Base-by-base conservation (phyloP, 2,329 filamentous ascomycete species). In the Apiospora malaysiana region DNA sequence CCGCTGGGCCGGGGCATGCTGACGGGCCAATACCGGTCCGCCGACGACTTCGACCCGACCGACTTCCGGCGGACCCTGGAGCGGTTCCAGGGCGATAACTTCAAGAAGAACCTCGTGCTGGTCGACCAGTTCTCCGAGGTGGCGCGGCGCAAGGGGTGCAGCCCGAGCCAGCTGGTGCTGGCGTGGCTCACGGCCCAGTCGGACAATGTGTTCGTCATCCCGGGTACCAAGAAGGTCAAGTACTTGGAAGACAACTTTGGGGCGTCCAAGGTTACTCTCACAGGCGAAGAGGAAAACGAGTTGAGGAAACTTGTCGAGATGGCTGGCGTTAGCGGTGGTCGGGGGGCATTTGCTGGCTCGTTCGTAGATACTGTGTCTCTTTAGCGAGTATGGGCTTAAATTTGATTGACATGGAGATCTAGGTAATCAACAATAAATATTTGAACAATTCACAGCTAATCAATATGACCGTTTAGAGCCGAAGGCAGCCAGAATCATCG, bases 1-100 rank as follows among this genome's bases (percentile, higher is more conserved):
- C 90, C 90, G 1, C 83, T 92, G 2, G 89, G 88, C 2, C 84
- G 89, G 1, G 89, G 90, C 12, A 79, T 91, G 71, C 76, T 92
- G 32, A 85, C 87, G 0, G 88, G 88, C 3, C 77, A 79, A 7
- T 84, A 87, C 76, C 82, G 82, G 51, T 83, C 81, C 3, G 77
- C 75, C 0, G 81, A 81, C 21, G 87, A 89, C 74, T 81, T 90
- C 67, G 82, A 82, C 6, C 81, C 82, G 9, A 79, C 77, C 2
- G 88, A 90, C 75, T 83, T 85, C 76, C 85, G 89, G 74, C 75
- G 51, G 72, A 73, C 12, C 66, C 42, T 85, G 21, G 87, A 88
- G 2, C 83, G 88, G 16, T 89, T 88, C 77, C 79, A 74, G 2
- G 80, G 82, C 21, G 87, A 86, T 68, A 88, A 90, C 73, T 86